These are phyloP conservation scores for Pleomassaria siparia DNA, from an alignment of 2,329 filamentous ascomycete species.

Conservation along the genomic window DNA sequence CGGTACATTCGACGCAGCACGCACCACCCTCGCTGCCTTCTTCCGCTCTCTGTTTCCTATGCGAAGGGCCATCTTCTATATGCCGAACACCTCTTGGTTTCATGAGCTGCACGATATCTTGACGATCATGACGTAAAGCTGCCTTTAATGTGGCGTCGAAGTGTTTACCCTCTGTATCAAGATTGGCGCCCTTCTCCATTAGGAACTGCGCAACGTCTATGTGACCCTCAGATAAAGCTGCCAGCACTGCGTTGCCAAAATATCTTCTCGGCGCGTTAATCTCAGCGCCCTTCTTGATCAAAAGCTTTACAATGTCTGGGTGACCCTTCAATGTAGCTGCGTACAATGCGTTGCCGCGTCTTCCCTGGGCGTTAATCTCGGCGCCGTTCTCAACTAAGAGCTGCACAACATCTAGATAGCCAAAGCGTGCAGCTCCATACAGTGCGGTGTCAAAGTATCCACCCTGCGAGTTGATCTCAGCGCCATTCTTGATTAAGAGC, in stretches of 20 bases:
- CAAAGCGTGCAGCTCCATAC: background rate
- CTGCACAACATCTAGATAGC: background rate
- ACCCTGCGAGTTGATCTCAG: background rate
- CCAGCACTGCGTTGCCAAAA: slow-evolving; percentile 16
- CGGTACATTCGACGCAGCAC: too few relatives aligned
- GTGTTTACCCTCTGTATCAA: background rate
- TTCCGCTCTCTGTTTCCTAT: too few relatives aligned
- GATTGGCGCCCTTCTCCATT: too few relatives aligned
- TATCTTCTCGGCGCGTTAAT: slow-evolving; percentile 16
- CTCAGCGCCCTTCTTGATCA: slow-evolving; percentile 13
- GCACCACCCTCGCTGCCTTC: too few relatives aligned
- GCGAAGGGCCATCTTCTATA: too few relatives aligned
- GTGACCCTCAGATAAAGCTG: slow-evolving; percentile 15
- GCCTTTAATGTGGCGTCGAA: slow-evolving; percentile 8
- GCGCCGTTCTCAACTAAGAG: background rate
- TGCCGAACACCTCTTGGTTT: too few relatives aligned
- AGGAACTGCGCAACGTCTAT: slow-evolving; percentile 12
- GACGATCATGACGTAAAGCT: slow-evolving; percentile 6
- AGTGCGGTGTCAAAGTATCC: background rate
- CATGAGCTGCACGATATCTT: background rate
- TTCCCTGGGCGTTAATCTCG: slow-evolving; percentile 19
- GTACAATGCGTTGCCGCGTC: slow-evolving; percentile 20
- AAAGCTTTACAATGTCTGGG: slow-evolving; percentile 19
- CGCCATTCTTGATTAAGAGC: background rate
- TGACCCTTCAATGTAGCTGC: slow-evolving; percentile 21